Conservation (phyloP, 345 rosid genomes). For the Gossypium australe region DNA sequence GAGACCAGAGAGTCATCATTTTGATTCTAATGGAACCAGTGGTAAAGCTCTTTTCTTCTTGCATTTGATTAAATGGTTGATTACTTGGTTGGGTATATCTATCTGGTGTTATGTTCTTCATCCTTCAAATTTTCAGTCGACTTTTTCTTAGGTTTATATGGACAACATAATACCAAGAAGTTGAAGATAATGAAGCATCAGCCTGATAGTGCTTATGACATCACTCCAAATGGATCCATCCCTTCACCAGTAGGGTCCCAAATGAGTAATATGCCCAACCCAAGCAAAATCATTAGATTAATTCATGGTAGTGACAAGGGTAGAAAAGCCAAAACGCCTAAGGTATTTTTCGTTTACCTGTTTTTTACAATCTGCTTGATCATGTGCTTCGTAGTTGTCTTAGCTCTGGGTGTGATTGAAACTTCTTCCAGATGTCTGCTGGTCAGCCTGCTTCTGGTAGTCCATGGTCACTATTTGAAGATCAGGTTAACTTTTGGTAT, state of each 20-base stretch:
- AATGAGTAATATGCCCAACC: constrained; percentile 91
- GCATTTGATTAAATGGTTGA: constrained; percentile 10
- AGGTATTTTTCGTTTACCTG: constrained; percentile 39
- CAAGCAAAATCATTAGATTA: constrained; percentile 63
- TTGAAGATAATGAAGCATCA: constrained; percentile 65
- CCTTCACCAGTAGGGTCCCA: constrained; percentile 92
- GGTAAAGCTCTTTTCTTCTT: constrained; percentile 37
- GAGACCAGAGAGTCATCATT: constrained; percentile 66
- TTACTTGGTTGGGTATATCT: constrained; percentile 9
- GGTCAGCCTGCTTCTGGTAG: constrained; percentile 77
- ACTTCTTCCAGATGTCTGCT: constrained; percentile 50
- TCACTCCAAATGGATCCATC: constrained; percentile 51
- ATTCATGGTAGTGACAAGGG: constrained; percentile 66
- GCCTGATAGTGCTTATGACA: constrained; percentile 54
- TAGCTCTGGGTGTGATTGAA: constrained; percentile 15
- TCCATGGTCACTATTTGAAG: constrained; percentile 94
- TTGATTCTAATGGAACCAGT: constrained; percentile 66
- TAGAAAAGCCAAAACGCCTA: constrained; percentile 66
- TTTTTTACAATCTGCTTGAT: neutral
- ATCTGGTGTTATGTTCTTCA: constrained; percentile 9
- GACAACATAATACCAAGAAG: constrained; percentile 66
- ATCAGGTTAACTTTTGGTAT: constrained; percentile 55
- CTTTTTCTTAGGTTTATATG: constrained; percentile 55
- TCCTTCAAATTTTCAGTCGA: constrained; percentile 16
- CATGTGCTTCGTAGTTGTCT: constrained; percentile 1